phyloP scores from a whole-genome alignment of 2,329 filamentous ascomycete species.

The Stagonosporopsis vannaccii region DNA sequence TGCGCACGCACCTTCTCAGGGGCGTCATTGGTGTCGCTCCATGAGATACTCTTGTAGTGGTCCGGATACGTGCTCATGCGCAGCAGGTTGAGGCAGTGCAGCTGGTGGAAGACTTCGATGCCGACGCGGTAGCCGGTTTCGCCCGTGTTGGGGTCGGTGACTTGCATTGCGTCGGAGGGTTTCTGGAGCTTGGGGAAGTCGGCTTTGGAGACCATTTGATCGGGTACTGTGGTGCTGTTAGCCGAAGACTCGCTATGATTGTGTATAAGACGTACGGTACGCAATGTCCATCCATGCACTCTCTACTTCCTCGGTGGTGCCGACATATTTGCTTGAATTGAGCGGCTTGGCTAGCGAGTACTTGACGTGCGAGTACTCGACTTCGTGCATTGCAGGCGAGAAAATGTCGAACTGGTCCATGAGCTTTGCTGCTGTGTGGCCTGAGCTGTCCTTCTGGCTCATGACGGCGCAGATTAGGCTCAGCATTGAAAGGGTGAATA shows the following conservation, averaged over 20 bases:
- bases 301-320: slow-evolving; percentile 64
- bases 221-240: slow-evolving; percentile 58
- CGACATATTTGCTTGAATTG: slow-evolving; percentile 57
- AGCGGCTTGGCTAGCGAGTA: slow-evolving; percentile 39
- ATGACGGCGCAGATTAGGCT: slow-evolving; percentile 42
- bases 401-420: slow-evolving; percentile 44
- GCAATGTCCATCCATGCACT: slow-evolving; percentile 64
- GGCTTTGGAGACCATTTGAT: slow-evolving; percentile 65
- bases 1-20: slow-evolving; percentile 39
- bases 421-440: slow-evolving; percentile 35
- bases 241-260: slow-evolving; percentile 16
- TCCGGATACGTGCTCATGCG: slow-evolving; percentile 46
- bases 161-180: slow-evolving; percentile 60
- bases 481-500: slow-evolving; percentile 42
- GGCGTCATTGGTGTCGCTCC: slow-evolving; percentile 38
- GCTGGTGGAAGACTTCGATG: slow-evolving; percentile 64
- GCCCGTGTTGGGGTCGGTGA: slow-evolving; percentile 64
- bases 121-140: slow-evolving; percentile 66
- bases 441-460: slow-evolving; percentile 37
- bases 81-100: slow-evolving; percentile 48
- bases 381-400: slow-evolving; percentile 42
- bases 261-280: slow-evolving; percentile 45
- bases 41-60: slow-evolving; percentile 38
- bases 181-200: slow-evolving; percentile 64
- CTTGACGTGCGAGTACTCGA: slow-evolving; percentile 37